phyloP scores from a whole-genome alignment of 192 early-diverging fungal species.

The Coemansia javaensis region DNA sequence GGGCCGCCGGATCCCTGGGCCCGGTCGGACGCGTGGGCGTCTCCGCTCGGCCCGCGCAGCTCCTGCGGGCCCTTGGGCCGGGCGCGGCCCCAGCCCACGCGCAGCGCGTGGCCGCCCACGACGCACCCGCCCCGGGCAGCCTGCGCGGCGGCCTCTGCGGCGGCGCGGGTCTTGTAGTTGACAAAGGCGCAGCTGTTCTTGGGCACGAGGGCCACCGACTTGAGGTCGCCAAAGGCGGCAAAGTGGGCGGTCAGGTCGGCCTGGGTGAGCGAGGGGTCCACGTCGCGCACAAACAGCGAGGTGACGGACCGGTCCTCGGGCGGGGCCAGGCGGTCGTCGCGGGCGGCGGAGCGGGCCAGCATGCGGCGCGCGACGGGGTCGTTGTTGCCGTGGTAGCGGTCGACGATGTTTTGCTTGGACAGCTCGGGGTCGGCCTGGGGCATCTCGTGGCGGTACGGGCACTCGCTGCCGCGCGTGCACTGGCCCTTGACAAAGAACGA shows the following conservation, averaged over 20 bases:
- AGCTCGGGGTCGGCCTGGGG: slow-evolving; percentile 75
- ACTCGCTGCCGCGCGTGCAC: slow-evolving; percentile 91
- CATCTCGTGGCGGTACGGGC: slow-evolving; percentile 95
- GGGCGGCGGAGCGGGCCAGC: slow-evolving; percentile 55
- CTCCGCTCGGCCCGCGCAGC: too few relatives aligned
- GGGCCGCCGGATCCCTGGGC: neutral
- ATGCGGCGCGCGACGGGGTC: slow-evolving; percentile 92
- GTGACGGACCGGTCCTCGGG: slow-evolving; percentile 82
- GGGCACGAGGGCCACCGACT: slow-evolving; percentile 74
- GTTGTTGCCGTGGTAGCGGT: slow-evolving; percentile 91
- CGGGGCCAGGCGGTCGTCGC: slow-evolving; percentile 46
- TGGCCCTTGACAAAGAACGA: slow-evolving; percentile 94
- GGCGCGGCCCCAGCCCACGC: slow-evolving; percentile 82
- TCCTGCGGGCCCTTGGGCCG: slow-evolving; percentile 69
- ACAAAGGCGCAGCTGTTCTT: slow-evolving; percentile 87
- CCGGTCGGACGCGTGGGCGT: too few relatives aligned
- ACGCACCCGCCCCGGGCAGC: slow-evolving; percentile 65
- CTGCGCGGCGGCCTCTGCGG: slow-evolving; percentile 81
- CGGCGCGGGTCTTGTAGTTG: slow-evolving; percentile 73
- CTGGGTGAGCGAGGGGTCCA: slow-evolving; percentile 69
- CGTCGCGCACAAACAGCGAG: slow-evolving; percentile 78
- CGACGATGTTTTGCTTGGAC: slow-evolving; percentile 88
- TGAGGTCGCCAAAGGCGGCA: slow-evolving; percentile 81
- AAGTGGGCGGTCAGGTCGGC: slow-evolving; percentile 68
- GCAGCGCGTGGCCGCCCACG: slow-evolving; percentile 65